Conservation (phyloP, 2,329 filamentous ascomycete genomes). For the Cladosporium sp. region DNA sequence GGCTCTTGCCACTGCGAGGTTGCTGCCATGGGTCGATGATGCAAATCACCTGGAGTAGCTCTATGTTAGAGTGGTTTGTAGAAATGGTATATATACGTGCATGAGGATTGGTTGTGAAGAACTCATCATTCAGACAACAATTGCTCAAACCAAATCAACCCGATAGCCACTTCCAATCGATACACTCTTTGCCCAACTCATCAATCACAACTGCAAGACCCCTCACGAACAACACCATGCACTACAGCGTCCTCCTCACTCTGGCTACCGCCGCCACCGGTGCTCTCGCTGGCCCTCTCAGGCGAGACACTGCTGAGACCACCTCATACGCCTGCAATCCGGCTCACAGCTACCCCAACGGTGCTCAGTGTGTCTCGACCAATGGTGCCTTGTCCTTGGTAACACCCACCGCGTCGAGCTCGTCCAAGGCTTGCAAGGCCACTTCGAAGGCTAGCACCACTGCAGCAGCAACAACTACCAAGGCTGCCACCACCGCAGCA, state of each 20-base stretch:
- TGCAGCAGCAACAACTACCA: conserved; percentile 1
- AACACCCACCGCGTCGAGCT: conserved; percentile 13
- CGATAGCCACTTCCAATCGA: not conserved
- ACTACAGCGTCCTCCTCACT: conserved; percentile 7
- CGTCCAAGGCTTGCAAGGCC: conserved; percentile 12
- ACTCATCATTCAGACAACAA: not conserved
- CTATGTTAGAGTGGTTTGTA: not conserved
- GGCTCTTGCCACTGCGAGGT: not conserved
- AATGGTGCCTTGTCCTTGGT: conserved; percentile 25
- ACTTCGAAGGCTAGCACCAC: conserved; percentile 9
- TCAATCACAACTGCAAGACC: not conserved
- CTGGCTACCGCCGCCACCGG: conserved; percentile 8
- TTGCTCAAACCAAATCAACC: not conserved
- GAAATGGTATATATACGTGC: not conserved
- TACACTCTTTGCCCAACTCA: not conserved
- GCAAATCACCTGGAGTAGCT: not conserved
- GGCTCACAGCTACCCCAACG: conserved; percentile 27
- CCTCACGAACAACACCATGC: not conserved
- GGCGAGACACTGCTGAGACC: conserved; percentile 1
- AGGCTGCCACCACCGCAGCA: conserved; percentile 14
- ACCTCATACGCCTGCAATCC: conserved; percentile 28
- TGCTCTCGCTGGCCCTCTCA: conserved; percentile 11
- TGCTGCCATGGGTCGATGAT: not conserved
- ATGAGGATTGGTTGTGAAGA: not conserved
- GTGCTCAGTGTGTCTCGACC: conserved; percentile 25